These are phyloP conservation scores for Schizosaccharomyces lindneri DNA, from an alignment of 805 yeast genomes.

Conservation along the genomic window DNA sequence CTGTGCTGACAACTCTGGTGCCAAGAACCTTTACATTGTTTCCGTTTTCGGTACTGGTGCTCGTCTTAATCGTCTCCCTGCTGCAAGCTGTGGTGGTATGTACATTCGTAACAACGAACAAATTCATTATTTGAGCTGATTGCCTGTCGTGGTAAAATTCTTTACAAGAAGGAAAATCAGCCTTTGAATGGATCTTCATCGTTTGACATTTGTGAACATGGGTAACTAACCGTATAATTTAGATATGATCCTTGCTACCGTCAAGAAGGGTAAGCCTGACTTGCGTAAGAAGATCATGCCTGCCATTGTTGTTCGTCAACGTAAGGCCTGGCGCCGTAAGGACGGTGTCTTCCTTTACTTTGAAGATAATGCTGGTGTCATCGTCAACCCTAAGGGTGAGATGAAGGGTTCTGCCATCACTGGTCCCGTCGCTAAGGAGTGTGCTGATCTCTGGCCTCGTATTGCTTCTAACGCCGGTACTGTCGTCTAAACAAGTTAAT, in stretches of 20 bases:
- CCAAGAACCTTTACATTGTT: conserved; percentile 93
- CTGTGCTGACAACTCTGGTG: conserved; percentile 99
- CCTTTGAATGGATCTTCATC: conserved; percentile 6
- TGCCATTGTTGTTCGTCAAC: conserved; percentile 96
- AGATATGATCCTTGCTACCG: conserved; percentile 43
- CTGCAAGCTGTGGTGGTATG: conserved; percentile 99
- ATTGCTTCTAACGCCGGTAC: conserved; percentile 99
- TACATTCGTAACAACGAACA: not conserved
- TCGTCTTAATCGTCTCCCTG: conserved; percentile 99
- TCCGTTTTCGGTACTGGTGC: conserved; percentile 99
- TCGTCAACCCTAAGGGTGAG: conserved; percentile 99
- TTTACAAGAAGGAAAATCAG: not conserved
- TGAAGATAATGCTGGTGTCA: conserved; percentile 99
- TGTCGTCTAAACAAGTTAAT: conserved; percentile 47
- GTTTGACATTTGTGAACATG: not conserved
- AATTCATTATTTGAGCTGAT: not conserved
- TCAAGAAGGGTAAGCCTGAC: conserved; percentile 99
- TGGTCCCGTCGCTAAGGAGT: conserved; percentile 99
- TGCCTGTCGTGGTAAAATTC: not conserved
- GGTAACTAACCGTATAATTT: too few species aligned
- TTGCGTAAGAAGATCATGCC: conserved; percentile 99
- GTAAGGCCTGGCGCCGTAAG: conserved; percentile 99
- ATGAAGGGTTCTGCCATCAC: conserved; percentile 99
- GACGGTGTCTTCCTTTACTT: conserved; percentile 98
- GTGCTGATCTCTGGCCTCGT: conserved; percentile 99